Conservation (phyloP, 1,284 basidiomycete genomes). For the Tilletia indica region DNA sequence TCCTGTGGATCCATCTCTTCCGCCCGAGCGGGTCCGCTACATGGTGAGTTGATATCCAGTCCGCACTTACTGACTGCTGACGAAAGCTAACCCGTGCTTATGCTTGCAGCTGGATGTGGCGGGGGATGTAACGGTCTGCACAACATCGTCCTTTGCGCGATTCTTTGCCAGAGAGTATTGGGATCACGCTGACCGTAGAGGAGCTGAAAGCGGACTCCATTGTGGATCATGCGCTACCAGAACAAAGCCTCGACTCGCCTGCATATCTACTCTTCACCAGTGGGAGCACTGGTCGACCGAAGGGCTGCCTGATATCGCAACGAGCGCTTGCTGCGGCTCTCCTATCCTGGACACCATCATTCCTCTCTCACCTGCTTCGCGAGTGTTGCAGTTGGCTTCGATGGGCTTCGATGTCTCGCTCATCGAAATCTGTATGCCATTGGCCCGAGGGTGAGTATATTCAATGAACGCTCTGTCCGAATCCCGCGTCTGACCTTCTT, state of each 20-base stretch:
- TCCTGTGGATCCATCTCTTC: constrained; percentile 49
- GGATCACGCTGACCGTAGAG: not conserved
- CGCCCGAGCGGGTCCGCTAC: constrained; percentile 43
- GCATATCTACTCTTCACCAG: constrained; percentile 53
- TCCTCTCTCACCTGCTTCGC: constrained; percentile 29
- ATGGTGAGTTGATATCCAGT: constrained; percentile 29
- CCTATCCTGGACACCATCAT: constrained; percentile 47
- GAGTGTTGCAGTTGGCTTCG: constrained; percentile 52
- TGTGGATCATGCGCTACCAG: not conserved
- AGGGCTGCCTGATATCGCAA: constrained; percentile 50
- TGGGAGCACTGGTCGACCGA: constrained; percentile 50
- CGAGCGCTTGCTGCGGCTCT: constrained; percentile 47
- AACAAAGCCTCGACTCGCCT: constrained; percentile 25
- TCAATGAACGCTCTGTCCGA: not conserved
- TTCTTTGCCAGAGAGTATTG: not conserved
- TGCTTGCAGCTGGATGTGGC: not conserved
- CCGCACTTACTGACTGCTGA: no score
- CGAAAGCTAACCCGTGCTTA: not conserved
- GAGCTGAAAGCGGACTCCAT: no score
- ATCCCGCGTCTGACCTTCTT: not conserved
- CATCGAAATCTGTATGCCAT: constrained; percentile 54
- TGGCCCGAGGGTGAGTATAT: constrained; percentile 39
- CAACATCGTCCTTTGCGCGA: not conserved
- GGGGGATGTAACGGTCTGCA: not conserved
- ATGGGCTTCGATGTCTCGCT: constrained; percentile 52